phyloP scores from a whole-genome alignment of 768 basidiomycete genomes.

The Dioszegia crocea region DNA sequence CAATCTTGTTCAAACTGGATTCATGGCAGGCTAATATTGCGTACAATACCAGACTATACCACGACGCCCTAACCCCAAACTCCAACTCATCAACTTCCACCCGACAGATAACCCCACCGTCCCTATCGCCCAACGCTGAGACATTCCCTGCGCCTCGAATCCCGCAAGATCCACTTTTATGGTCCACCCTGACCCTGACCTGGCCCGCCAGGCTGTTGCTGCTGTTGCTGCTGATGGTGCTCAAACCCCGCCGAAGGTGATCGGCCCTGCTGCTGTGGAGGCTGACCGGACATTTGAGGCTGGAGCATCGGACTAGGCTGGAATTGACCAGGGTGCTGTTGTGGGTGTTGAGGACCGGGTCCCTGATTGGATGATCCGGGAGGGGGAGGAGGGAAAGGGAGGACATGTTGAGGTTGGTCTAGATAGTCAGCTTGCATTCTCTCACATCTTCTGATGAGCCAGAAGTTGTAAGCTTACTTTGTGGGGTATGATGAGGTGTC shows the following conservation, averaged over 20 bases:
- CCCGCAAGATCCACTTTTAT: too few species aligned
- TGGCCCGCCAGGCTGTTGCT: neutral
- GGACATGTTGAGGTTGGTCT: too few species aligned
- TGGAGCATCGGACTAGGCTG: neutral
- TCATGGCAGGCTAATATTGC: too few species aligned
- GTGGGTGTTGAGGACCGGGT: constrained; percentile 5
- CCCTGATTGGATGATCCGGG: neutral
- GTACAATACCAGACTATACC: too few species aligned
- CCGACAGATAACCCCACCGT: too few species aligned
- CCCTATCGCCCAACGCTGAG: too few species aligned
- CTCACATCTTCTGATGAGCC: neutral
- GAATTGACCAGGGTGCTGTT: constrained; percentile 1
- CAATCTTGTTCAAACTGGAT: too few species aligned
- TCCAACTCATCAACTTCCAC: too few species aligned
- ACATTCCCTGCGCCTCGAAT: too few species aligned
- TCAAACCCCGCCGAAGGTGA: constrained; percentile 1
- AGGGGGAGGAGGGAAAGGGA: constrained; percentile 19
- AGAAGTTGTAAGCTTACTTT: constrained; percentile 22
- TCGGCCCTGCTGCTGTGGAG: neutral
- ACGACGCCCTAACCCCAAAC: too few species aligned
- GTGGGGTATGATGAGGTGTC: constrained; percentile 39
- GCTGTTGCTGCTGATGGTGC: constrained; percentile 1
- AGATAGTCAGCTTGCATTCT: too few species aligned
- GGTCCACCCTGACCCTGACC: neutral
- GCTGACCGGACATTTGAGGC: neutral